Conservation (phyloP, 768 basidiomycete genomes). For the Gloeostereum incarnatum region DNA sequence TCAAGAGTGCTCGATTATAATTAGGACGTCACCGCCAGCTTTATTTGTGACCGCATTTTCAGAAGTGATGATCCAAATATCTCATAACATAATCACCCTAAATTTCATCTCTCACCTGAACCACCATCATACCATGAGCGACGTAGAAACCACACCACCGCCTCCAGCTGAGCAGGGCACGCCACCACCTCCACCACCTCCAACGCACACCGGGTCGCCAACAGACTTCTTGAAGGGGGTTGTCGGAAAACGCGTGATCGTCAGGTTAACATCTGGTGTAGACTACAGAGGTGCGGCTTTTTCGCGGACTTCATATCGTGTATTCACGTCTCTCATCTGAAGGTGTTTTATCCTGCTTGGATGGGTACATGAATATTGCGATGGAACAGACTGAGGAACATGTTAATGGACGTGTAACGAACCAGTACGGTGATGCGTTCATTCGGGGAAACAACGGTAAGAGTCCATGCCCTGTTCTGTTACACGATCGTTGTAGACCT, state of each 20-base stretch:
- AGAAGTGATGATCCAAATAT: no score
- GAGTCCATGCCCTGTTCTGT: constrained; percentile 5
- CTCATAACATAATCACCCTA: no score
- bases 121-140: no score
- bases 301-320: constrained; percentile 1
- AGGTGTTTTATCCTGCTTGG: constrained; percentile 92
- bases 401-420: constrained; percentile 80
- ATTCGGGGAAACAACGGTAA: constrained; percentile 89
- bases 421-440: constrained; percentile 92
- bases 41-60: no score
- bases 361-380: constrained; percentile 99
- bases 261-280: constrained; percentile 84
- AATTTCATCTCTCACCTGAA: no score
- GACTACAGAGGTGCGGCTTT: constrained; percentile 74
- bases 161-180: constrained; percentile 22
- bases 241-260: constrained; percentile 92
- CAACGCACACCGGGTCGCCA: constrained; percentile 61
- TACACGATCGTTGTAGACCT: constrained; percentile 1
- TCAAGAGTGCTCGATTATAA: no score
- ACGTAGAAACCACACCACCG: no score
- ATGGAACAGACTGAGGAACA: constrained; percentile 96
- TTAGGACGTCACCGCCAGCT: no score
- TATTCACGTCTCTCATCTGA: background rate
- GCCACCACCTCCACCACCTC: constrained; percentile 42
- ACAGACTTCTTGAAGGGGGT: constrained; percentile 93